Conservation (phyloP, 2,329 filamentous ascomycete genomes). For the Fusarium staphyleae region DNA sequence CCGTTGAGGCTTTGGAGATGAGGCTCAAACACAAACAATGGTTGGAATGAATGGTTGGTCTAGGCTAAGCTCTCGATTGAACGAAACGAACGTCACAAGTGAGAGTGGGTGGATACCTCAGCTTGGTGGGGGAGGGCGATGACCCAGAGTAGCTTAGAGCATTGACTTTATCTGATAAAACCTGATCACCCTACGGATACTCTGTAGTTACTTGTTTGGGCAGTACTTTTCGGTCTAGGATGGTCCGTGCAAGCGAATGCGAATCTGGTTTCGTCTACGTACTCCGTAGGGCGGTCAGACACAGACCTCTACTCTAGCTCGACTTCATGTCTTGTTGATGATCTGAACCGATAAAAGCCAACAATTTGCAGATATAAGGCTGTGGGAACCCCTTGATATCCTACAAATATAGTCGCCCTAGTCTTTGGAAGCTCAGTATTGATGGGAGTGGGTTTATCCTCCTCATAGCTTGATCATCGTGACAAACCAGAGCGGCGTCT, state of each 20-base stretch:
- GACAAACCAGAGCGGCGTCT: too few relatives aligned
- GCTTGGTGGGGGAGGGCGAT: too few relatives aligned
- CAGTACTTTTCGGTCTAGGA: background rate
- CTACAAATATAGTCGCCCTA: too few relatives aligned
- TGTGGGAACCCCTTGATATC: too few relatives aligned
- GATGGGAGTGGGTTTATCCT: too few relatives aligned
- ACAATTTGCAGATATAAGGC: too few relatives aligned
- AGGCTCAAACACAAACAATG: conserved; percentile 9
- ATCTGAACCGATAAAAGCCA: too few relatives aligned
- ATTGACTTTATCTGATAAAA: background rate
- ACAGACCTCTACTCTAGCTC: too few relatives aligned
- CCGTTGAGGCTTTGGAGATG: conserved; percentile 2
- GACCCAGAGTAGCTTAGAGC: background rate
- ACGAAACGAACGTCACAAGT: background rate
- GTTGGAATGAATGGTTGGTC: background rate
- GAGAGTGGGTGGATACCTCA: background rate
- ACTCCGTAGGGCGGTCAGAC: background rate
- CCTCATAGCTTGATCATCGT: too few relatives aligned
- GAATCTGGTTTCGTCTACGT: background rate
- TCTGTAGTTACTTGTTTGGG: background rate
- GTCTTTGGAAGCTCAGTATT: too few relatives aligned
- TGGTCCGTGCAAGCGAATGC: conserved; percentile 27
- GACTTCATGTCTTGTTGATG: too few relatives aligned
- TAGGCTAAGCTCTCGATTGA: background rate
- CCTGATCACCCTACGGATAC: background rate